Conservation (phyloP, 202 grass and related monocot species). For the Digitaria exilis region DNA sequence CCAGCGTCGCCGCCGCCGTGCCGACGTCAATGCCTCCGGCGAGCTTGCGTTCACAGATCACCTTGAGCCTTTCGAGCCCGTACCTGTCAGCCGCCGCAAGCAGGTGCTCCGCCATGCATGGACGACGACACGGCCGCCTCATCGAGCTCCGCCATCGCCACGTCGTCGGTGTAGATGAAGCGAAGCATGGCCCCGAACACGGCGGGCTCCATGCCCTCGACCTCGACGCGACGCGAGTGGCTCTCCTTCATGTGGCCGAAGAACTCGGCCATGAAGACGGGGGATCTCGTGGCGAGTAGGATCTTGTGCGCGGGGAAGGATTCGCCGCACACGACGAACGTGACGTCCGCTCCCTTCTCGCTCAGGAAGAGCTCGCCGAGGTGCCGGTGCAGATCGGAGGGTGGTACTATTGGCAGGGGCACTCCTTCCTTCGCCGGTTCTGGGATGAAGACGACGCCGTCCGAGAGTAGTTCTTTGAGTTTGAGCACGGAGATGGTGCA, state of each 20-base stretch:
- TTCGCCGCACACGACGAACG: conserved; percentile 13
- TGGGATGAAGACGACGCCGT: not conserved
- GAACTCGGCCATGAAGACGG: not conserved
- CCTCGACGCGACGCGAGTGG: not conserved
- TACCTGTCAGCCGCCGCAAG: conserved; percentile 42
- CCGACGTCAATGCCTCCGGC: not conserved
- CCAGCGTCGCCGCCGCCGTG: not conserved
- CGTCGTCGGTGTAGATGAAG: no score
- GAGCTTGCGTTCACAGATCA: conserved; percentile 33
- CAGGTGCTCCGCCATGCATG: conserved; percentile 16
- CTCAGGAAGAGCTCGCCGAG: not conserved
- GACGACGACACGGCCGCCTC: no score
- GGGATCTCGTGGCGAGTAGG: not conserved
- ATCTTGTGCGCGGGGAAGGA: conserved; percentile 11
- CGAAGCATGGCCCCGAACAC: not conserved
- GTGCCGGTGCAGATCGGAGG: not conserved
- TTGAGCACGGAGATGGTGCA: conserved; percentile 8
- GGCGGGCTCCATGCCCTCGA: not conserved
- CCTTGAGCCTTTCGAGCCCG: conserved; percentile 36
- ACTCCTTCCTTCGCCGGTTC: no score
- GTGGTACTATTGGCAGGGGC: not conserved
- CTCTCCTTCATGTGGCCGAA: not conserved
- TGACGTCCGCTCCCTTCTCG: conserved; percentile 16
- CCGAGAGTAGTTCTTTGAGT: no score
- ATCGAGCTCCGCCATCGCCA: not conserved